Base-by-base conservation (phyloP, 202 grass and related monocot genomes). In the Digitaria exilis region DNA sequence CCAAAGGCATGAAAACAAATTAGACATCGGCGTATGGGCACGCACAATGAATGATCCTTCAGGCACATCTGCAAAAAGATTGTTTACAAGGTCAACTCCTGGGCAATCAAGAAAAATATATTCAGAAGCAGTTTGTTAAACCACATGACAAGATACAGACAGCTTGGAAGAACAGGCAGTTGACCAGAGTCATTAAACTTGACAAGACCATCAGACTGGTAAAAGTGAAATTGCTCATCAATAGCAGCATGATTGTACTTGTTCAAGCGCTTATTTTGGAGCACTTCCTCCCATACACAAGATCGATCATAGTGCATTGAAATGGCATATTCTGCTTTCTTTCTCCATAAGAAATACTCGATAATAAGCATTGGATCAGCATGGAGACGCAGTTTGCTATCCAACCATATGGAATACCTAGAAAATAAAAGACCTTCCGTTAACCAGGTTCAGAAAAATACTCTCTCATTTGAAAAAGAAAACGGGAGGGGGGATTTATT, bases 1-100 rank as follows among this genome's bases (percentile, higher is more conserved):
- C 92, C 95, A 98, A 84, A 98, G 95, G 50, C 92, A 98, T 69
- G 92, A 95, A 88, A 98, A 98, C 73, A 98, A 87, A 86, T 98
- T 98, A 61, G 92, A 98, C 85, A 93, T 98, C 8, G 90, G 90
- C 46, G 95, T 93, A 82, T 98, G 92, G 8, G 87, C 87, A 84
- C 88, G 88, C 57, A 95, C 90, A 80, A 98, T 93, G 83, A 98
- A 95, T 51, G 92, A 98, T 77, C 90, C 92, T 95, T 98, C 90
- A 50, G 95, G 95, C 45, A 98, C 95, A 93, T 93, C 95, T 98
- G 95, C 69, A 86, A 69, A 84, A 80, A 73, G 44, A 52, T 78
- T 16, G 45, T 72, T 25, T 37, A 77, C 78, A 70, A 50, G 35
- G 80, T 82, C 34, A 83, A 72, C 50, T 82, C 52, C 28, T 55